phyloP scores from a whole-genome alignment of 2,329 filamentous ascomycete genomes.

The Trichoderma harzianum region DNA sequence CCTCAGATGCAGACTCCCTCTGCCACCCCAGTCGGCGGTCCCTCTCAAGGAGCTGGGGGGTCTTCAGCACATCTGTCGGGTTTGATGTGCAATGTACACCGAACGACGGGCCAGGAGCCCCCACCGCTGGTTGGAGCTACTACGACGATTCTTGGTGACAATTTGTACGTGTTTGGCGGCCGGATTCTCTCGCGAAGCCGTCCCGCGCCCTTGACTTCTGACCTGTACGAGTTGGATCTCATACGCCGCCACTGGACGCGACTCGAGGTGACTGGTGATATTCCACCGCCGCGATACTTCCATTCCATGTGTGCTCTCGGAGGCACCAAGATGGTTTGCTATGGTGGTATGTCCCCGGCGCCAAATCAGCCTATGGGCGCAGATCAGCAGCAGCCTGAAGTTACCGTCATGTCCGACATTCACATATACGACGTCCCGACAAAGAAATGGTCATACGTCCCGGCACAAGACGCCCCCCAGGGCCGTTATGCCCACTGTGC shows the following conservation, averaged over 20 bases:
- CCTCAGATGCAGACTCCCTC: constrained; percentile 22
- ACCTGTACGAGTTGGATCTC: constrained; percentile 90
- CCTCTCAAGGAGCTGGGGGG: constrained; percentile 43
- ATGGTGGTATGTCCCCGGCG: constrained; percentile 93
- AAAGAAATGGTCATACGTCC: constrained; percentile 79
- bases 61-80: constrained; percentile 60
- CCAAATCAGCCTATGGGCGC: constrained; percentile 46
- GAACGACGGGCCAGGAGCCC: constrained; percentile 88
- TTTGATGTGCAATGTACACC: constrained; percentile 68
- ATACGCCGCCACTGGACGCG: constrained; percentile 92
- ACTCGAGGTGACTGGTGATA: constrained; percentile 75
- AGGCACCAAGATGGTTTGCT: constrained; percentile 95
- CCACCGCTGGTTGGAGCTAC: constrained; percentile 91
- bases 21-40: constrained; percentile 37
- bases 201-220: constrained; percentile 76
- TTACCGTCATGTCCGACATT: constrained; percentile 96
- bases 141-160: constrained; percentile 91
- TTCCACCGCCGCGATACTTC: constrained; percentile 91
- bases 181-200: constrained; percentile 79
- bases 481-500: constrained; percentile 97
- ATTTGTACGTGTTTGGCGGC: constrained; percentile 94
- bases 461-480: constrained; percentile 78
- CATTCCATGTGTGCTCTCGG: constrained; percentile 93
- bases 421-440: constrained; percentile 88
- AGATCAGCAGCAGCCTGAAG: constrained; percentile 68